These are phyloP conservation scores for Botrytis tulipae DNA, from an alignment of 2,329 filamentous ascomycete species.

Conservation along the genomic window DNA sequence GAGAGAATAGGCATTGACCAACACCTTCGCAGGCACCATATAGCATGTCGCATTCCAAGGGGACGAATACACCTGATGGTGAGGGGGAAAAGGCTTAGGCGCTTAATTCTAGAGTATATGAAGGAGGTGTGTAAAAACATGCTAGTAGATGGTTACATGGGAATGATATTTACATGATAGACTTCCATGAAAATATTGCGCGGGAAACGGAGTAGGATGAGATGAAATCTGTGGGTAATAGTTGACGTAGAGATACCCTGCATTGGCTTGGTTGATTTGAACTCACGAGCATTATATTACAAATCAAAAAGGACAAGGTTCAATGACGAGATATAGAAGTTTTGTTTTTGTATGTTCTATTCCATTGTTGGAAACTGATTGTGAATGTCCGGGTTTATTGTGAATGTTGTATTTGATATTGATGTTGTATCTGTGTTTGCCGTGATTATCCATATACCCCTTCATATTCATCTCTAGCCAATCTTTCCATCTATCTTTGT, in stretches of 20 bases:
- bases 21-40: conserved; percentile 34
- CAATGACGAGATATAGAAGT: not conserved
- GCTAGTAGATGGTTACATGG: not conserved
- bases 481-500: not conserved
- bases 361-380: not conserved
- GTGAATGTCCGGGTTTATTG: not conserved
- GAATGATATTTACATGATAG: not conserved
- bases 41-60: conserved; percentile 39
- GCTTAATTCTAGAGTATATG: not conserved
- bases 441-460: not conserved
- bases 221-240: not conserved
- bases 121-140: not conserved
- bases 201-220: no score
- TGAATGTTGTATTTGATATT: not conserved
- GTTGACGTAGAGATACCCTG: not conserved
- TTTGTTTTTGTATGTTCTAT: not conserved
- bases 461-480: not conserved
- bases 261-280: not conserved
- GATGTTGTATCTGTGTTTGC: not conserved
- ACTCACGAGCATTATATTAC: not conserved
- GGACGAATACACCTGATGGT: conserved; percentile 33
- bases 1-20: conserved; percentile 14
- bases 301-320: not conserved
- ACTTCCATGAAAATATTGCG: not conserved
- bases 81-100: conserved; percentile 15